These are phyloP conservation scores for Epichloe uncinata DNA, from an alignment of 2,329 filamentous ascomycete genomes.

Conservation along the genomic window DNA sequence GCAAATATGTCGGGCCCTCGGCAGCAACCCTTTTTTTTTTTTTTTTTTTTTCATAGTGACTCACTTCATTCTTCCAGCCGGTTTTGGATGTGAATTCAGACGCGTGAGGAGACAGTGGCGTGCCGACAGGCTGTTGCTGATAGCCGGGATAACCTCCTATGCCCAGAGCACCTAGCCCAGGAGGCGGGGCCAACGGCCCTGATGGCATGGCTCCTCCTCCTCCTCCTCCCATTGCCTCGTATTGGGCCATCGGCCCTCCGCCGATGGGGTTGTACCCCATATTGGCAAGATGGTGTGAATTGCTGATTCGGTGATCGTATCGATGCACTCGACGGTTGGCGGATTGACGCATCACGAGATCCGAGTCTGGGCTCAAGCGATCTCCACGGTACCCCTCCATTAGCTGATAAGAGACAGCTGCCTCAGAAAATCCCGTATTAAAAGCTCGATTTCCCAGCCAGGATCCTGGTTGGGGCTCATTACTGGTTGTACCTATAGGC, in stretches of 20 bases:
- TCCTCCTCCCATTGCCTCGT: constrained; percentile 22
- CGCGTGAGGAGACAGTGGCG: constrained; percentile 58
- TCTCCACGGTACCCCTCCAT: constrained; percentile 32
- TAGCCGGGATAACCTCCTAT: constrained; percentile 34
- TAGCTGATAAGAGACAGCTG: constrained; percentile 19
- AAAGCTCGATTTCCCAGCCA: constrained; percentile 34
- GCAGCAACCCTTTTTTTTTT: constrained; percentile 18
- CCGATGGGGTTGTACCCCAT: constrained; percentile 21
- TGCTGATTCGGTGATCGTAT: constrained; percentile 31
- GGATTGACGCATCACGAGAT: constrained; percentile 30
- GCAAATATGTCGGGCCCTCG: constrained; percentile 65
- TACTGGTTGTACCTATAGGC: constrained; percentile 20
- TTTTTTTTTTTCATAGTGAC: constrained; percentile 9
- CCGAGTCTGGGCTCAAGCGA: constrained; percentile 34
- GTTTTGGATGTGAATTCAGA: constrained; percentile 54
- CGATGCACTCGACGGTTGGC: constrained; percentile 32
- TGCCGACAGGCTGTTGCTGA: constrained; percentile 45
- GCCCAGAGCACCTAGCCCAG: constrained; percentile 24
- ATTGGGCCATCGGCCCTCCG: constrained; percentile 17
- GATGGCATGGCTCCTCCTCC: constrained; percentile 18
- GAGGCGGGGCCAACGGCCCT: constrained; percentile 19
- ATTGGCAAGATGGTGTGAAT: constrained; percentile 19
- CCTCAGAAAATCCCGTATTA: constrained; percentile 28
- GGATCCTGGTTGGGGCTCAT: constrained; percentile 20
- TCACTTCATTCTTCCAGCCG: constrained; percentile 43